These are phyloP conservation scores for Musa schizocarpa DNA, from an alignment of 176 grass and related monocot genomes.

Conservation along the genomic window DNA sequence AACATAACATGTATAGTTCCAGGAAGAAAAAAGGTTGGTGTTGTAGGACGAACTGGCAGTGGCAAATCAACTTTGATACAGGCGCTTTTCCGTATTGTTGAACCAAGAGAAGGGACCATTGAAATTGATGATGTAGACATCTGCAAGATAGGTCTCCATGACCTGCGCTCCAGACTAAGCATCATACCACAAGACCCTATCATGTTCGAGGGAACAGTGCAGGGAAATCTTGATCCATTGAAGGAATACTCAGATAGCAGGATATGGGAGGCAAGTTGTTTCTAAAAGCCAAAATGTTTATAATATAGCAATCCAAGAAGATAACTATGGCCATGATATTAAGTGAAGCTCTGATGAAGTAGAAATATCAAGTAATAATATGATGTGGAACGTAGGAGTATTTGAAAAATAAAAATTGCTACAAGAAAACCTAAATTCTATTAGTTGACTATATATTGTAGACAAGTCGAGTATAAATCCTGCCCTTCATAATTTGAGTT, in stretches of 20 bases:
- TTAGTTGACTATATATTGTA: neutral
- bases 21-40: constrained; percentile 79
- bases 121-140: constrained; percentile 82
- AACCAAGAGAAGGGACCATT: constrained; percentile 71
- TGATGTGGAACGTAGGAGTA: neutral
- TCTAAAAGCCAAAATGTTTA: constrained; percentile 9
- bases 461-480: neutral
- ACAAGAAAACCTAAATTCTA: neutral
- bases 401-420: neutral
- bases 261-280: constrained; percentile 73
- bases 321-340: neutral
- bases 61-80: constrained; percentile 95
- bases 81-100: constrained; percentile 69
- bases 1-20: constrained; percentile 84
- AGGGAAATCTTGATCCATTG: constrained; percentile 83
- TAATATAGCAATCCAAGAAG: neutral
- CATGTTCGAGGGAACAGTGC: constrained; percentile 23
- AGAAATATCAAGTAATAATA: neutral
- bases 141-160: constrained; percentile 77
- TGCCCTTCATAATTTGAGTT: neutral
- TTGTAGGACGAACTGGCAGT: constrained; percentile 86
- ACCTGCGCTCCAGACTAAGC: constrained; percentile 74
- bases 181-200: constrained; percentile 87
- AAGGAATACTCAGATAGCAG: constrained; percentile 66
- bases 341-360: neutral